Base-by-base conservation (phyloP, 352 stramenopile genomes). In the Phytophthora sp. region DNA sequence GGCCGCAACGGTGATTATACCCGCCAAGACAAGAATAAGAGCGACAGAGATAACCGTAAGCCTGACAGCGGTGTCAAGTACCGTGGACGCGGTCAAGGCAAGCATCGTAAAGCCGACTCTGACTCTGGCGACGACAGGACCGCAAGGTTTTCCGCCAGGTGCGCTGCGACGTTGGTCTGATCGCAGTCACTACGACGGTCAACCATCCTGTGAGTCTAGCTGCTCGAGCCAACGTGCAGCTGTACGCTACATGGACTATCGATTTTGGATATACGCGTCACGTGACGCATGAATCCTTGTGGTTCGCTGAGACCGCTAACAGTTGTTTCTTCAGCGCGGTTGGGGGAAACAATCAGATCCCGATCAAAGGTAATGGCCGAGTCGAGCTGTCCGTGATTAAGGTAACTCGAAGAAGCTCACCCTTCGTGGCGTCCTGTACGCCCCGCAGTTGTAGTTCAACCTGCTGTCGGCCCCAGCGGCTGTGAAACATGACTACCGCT, bases 271-370 rank as follows among this genome's bases (percentile, higher is more conserved):
- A 39, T 27, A 61, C 39, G 16, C 26, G 49, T 26, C 58, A 61
- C 11, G 49, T 61, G 16, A 61, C 39, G 27, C 58, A 66, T 31
- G 31, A 60, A 42, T 33, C 50, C 30, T 31, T 46, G 46, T 66
- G 39, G 63, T 70, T 62, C 24, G 46, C n/a, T 3, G 4, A 42
- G 2, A 60, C 58, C 47, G 7, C 46, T 12, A 27, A 33, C 1
- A 52, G 29, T 47, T n/a, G 56, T 38, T 53, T 29, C 12, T 55
- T 23, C 1, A 68, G 63, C 36, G 64, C 64, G 0, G 42, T 68
- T 24, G n/a, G n/a, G n/a, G n/a, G n/a, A n/a, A n/a, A n/a, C n/a
- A n/a, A n/a, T n/a, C n/a, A n/a, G n/a, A n/a, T n/a, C n/a, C n/a
- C n/a, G n/a, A n/a, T n/a, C n/a, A n/a, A n/a, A n/a, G n/a, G n/a